A percentile compares a stretch with the other conserved stretches of the same genome.
Conservation (phyloP, 108 stramenopile genomes). For the Nitzschia inconspicua region DNA sequence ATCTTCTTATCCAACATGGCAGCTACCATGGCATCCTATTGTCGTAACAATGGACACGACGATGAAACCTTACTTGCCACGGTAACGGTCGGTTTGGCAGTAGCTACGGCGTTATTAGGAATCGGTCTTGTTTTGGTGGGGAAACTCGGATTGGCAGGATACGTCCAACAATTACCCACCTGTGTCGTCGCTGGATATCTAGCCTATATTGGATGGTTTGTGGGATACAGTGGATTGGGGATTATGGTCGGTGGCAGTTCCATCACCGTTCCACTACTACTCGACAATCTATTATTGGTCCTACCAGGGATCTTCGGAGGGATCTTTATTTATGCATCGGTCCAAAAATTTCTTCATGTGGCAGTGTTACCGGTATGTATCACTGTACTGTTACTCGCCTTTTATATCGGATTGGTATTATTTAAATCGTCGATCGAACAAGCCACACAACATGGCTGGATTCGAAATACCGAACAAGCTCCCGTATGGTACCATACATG, state of each 20-base stretch:
- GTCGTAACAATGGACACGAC: constrained; percentile 28
- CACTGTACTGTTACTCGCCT: constrained; percentile 57
- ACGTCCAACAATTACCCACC: constrained; percentile 92
- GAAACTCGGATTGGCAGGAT: constrained; percentile 74
- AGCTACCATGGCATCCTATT: constrained; percentile 54
- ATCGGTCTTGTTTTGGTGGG: constrained; percentile 80
- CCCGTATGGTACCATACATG: constrained; percentile 78
- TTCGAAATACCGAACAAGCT: constrained; percentile 50
- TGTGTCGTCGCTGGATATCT: constrained; percentile 96
- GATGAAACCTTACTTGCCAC: constrained; percentile 71
- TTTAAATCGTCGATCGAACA: constrained; percentile 60
- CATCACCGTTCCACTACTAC: constrained; percentile 38
- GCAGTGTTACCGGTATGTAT: constrained; percentile 83
- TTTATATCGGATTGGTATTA: constrained; percentile 66
- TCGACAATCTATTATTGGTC: constrained; percentile 47
- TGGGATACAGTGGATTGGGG: constrained; percentile 87
- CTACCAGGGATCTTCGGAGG: constrained; percentile 87
- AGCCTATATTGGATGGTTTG: constrained; percentile 97
- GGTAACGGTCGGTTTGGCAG: constrained; percentile 66
- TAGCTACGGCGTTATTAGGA: constrained; percentile 86
- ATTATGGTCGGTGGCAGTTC: constrained; percentile 59
- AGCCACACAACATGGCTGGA: constrained; percentile 79
- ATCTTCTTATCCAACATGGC: constrained; percentile 95
- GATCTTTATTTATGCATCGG: constrained; percentile 60
- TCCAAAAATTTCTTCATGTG: constrained; percentile 72